Evolutionary conservation across 2,329 filamentous ascomycete genomes (phyloP).

Genomic region (Hawksworthiomyces lignivorus): DNA sequence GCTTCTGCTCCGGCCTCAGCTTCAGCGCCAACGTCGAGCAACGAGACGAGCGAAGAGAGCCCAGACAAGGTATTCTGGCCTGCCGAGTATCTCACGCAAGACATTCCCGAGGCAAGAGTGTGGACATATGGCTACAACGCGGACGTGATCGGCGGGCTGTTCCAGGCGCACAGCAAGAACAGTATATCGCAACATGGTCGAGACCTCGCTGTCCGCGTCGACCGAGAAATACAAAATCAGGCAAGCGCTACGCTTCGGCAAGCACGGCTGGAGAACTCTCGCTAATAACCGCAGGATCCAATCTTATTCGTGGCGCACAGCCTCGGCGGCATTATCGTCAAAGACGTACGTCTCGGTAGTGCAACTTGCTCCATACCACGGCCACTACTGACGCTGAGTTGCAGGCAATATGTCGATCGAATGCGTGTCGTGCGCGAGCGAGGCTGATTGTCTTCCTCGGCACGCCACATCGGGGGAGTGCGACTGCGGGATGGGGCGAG

Average conservation of each 20-base stretch:
- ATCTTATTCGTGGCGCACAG: constrained; percentile 29
- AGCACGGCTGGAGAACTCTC: constrained; percentile 9
- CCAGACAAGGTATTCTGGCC: constrained; percentile 25
- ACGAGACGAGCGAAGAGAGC: background rate
- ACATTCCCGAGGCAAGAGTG: constrained; percentile 27
- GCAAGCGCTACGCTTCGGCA: no score
- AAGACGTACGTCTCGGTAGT: constrained; percentile 22
- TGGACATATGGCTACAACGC: constrained; percentile 35
- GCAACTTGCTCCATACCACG: background rate
- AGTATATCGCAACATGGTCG: constrained; percentile 28
- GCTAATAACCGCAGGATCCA: constrained; percentile 18
- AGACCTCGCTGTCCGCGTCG: constrained; percentile 22
- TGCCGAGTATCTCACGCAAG: constrained; percentile 25
- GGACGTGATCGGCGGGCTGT: constrained; percentile 27
- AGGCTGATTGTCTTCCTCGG: constrained; percentile 30
- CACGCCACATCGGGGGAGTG: constrained; percentile 31
- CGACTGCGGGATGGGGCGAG: constrained; percentile 23
- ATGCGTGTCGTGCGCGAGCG: constrained; percentile 19
- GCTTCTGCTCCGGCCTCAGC: no score
- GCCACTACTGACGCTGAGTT: no score
- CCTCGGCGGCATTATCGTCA: constrained; percentile 31
- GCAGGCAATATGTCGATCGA: constrained; percentile 26
- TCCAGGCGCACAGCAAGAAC: constrained; percentile 29
- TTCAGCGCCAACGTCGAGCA: background rate
- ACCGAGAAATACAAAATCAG: constrained; percentile 24